A percentile compares a stretch with the other conserved stretches of the same genome.
Conservation (phyloP, 352 stramenopile species). For the Saprolegnia diclina region DNA sequence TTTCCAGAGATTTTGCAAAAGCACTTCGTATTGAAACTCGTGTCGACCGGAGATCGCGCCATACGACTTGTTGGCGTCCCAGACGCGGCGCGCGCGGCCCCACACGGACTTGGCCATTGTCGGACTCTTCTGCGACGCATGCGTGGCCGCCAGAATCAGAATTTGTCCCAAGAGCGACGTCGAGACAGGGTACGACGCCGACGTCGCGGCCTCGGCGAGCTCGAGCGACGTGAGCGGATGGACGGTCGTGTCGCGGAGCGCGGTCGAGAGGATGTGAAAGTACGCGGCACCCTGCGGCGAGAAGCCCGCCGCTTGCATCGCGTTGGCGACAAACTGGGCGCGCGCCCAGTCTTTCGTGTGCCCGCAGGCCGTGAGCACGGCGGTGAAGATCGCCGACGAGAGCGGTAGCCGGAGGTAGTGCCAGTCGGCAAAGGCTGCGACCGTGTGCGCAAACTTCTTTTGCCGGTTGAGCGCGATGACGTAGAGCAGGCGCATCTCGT, state of each 20-base stretch:
- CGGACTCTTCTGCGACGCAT: neutral
- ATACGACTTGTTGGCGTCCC: slow-evolving; percentile 12
- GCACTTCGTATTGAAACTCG: slow-evolving; percentile 17
- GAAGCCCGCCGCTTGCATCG: neutral
- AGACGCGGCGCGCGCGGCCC: neutral
- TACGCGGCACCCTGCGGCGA: neutral
- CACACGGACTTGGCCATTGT: neutral
- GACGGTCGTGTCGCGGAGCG: neutral
- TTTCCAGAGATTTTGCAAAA: slow-evolving; percentile 7
- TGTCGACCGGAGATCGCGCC: neutral
- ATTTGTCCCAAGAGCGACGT: slow-evolving; percentile 7
- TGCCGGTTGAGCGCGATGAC: slow-evolving; percentile 10
- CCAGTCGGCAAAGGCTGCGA: slow-evolving; percentile 16
- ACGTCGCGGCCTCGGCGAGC: slow-evolving; percentile 8
- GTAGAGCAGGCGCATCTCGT: slow-evolving; percentile 1
- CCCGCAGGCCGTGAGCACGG: slow-evolving; percentile 10
- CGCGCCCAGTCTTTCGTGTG: slow-evolving; percentile 8
- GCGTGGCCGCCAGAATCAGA: neutral
- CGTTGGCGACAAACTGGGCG: neutral
- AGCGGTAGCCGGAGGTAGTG: neutral
- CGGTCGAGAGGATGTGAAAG: slow-evolving; percentile 12
- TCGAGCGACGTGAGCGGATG: neutral
- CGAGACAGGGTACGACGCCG: slow-evolving; percentile 2
- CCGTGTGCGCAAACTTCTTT: neutral
- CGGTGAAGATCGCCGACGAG: neutral